Evolutionary conservation across 2,329 filamentous ascomycete genomes (phyloP).

Genomic region (Bipolaris victoriae): DNA sequence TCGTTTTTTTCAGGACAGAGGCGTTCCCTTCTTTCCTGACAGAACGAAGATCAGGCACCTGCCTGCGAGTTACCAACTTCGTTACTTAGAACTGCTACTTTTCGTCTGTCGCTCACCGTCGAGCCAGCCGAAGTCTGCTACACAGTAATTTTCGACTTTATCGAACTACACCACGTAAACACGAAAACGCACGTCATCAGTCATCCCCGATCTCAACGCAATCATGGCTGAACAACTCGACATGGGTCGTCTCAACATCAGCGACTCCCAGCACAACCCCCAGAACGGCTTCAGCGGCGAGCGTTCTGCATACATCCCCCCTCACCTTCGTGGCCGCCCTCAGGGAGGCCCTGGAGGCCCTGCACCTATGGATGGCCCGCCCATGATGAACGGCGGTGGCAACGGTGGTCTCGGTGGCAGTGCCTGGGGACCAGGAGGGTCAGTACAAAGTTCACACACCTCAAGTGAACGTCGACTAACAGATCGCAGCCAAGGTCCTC

Average conservation of each 20-base stretch:
- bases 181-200: slow-evolving; percentile 10
- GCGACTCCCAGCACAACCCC: slow-evolving; percentile 67
- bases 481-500: slow-evolving; percentile 35
- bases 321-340: slow-evolving; percentile 70
- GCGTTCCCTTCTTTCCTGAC: slow-evolving; percentile 46
- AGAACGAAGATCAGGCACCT: slow-evolving; percentile 51
- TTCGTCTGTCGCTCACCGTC: slow-evolving; percentile 42
- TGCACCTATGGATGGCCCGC: slow-evolving; percentile 49
- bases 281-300: slow-evolving; percentile 56
- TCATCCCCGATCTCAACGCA: slow-evolving; percentile 20
- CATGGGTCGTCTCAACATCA: slow-evolving; percentile 76
- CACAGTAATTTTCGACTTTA: slow-evolving; percentile 29
- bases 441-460: slow-evolving; percentile 22
- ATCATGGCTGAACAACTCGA: slow-evolving; percentile 68
- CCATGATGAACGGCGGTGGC: slow-evolving; percentile 64
- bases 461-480: slow-evolving; percentile 24
- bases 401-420: slow-evolving; percentile 64
- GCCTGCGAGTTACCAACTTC: slow-evolving; percentile 44
- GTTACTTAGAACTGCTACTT: slow-evolving; percentile 35
- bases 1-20: slow-evolving; percentile 48
- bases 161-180: slow-evolving; percentile 9
- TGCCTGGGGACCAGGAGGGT: slow-evolving; percentile 60
- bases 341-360: slow-evolving; percentile 30
- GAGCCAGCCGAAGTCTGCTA: slow-evolving; percentile 36
- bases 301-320: slow-evolving; percentile 81